Base-by-base conservation (phyloP, 2,329 filamentous ascomycete species). In the Pleurostoma richardsiae region DNA sequence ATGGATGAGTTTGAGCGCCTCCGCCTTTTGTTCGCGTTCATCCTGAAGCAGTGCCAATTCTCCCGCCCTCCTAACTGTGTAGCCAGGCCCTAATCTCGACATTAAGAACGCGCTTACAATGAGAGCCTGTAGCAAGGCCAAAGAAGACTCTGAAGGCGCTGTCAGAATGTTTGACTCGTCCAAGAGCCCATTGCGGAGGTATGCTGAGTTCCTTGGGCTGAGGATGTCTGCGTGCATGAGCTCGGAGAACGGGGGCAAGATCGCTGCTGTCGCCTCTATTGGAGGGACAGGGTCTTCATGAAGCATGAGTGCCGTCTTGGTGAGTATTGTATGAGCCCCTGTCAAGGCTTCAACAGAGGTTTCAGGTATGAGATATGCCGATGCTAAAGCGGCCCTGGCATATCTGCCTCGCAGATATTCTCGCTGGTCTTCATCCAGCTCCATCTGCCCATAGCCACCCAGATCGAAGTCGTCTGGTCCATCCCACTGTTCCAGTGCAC, bases 381-480 rank as follows among this genome's bases (percentile, higher is more conserved):
- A 78, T 6, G 85, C 85, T 52, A 91, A 69, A 2, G 79, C 79
- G 40, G 84, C 79, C 48, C 83, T 82, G 39, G 82, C 82, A 60
- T 89, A 91, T 42, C 79, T 76, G 36, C 71, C 67, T 55, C 84
- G 76, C 4, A 90, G 69, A 51, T 80, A 75, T 31, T 72, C 68
- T 53, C 82, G 77, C 41, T 80, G 72, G 3, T 79, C 71, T 42
- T 87, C 82, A 42, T 77, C 74, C 42, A 89, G 61, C 67, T 80
- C 80, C 42, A 73, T 63, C 3, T 70, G 70, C 6, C 76, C 74
- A 53, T 76, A 79, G 10, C 77, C 79, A 4, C 83, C 85, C 4
- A 89, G 61, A 53, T 90, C 84, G 41, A 85, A 74, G 57, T 91
- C 87, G 5, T 71, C 70, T 1, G 86, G 85, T 0, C 87, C 88